A percentile compares a stretch with the other conserved stretches of the same genome.
Evolutionary conservation across 2,329 filamentous ascomycete genomes (phyloP).

Genomic region (Pestalotiopsis sp.): DNA sequence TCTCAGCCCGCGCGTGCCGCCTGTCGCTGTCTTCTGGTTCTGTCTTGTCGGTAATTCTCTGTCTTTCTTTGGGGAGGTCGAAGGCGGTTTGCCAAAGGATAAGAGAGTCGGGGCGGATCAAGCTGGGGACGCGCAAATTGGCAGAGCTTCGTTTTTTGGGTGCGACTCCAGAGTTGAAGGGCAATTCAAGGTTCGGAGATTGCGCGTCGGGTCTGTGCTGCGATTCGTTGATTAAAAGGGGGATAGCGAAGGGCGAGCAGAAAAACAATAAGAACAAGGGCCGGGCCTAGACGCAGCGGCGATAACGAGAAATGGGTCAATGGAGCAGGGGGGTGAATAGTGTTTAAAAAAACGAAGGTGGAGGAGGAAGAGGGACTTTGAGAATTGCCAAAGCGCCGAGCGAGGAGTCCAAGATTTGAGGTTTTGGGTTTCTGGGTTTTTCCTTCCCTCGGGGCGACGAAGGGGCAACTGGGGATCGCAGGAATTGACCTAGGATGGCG

Average conservation of each 20-base stretch:
- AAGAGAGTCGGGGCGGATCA: background rate
- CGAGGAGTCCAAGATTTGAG: background rate
- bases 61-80: background rate
- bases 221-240: constrained; percentile 9
- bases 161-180: background rate
- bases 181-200: constrained; percentile 11
- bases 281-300: background rate
- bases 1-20: background rate
- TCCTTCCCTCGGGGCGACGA: background rate
- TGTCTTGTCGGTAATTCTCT: background rate
- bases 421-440: background rate
- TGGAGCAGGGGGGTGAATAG: background rate
- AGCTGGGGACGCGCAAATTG: background rate
- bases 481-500: constrained; percentile 1
- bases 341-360: background rate
- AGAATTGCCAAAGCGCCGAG: background rate
- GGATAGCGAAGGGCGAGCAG: constrained; percentile 8
- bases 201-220: constrained; percentile 11
- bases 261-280: constrained; percentile 2
- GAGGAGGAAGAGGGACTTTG: background rate
- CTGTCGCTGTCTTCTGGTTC: background rate
- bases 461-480: background rate
- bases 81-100: background rate
- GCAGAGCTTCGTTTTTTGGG: background rate
- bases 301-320: background rate